Evolutionary conservation across 2,329 filamentous ascomycete genomes (phyloP), one percentile per base, ranked within the genome.

Genomic region (Sarocladium oryzae): DNA sequence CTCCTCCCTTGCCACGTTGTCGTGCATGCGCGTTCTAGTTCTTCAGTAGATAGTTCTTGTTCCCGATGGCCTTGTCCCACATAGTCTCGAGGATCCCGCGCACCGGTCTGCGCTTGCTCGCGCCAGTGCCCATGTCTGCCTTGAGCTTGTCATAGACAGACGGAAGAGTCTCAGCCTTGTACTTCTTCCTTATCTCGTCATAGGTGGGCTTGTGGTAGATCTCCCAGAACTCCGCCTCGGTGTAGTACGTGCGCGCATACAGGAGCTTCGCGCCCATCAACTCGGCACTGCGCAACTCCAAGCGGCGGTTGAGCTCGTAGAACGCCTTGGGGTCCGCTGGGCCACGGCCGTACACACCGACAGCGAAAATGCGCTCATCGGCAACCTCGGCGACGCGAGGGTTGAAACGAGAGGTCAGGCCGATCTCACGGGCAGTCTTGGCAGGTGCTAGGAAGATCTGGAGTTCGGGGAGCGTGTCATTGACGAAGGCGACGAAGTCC

Each of bases 191-290:
- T 54, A 79, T 59, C 18, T 57, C 60, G 33, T 76, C 69, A 55
- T 79, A 78, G 68, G 71, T 72, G 21, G 67, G 55, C 48, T 66
- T 66, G 56, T 78, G 69, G 54, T 77, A 79, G 53, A 76, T 72
- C 18, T 65, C 60, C 75, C 76, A 79, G 60, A 81, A 81, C 51
- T 80, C 76, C 2, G 69, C 64, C 57, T 77, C 71, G 16, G 66
- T 70, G 58, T 77, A 77, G 61, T 76, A 79, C 0, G 75, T 75
- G 51, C 78, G 75, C 4, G 77, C 76, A 57, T 81, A 81, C 6
- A 81, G 59, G 69, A 75, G 77, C 60, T 79, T 79, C 67, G 75
- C 75, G 13, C 77, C 77, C 7, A 73, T 69, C 32, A 79, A 66
- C 33, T 76, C 70, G 2, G 67, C 66, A 3, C 78, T 63, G 26